These are phyloP conservation scores for Naematelia encephala DNA, from an alignment of 768 basidiomycete genomes.

Conservation along the genomic window DNA sequence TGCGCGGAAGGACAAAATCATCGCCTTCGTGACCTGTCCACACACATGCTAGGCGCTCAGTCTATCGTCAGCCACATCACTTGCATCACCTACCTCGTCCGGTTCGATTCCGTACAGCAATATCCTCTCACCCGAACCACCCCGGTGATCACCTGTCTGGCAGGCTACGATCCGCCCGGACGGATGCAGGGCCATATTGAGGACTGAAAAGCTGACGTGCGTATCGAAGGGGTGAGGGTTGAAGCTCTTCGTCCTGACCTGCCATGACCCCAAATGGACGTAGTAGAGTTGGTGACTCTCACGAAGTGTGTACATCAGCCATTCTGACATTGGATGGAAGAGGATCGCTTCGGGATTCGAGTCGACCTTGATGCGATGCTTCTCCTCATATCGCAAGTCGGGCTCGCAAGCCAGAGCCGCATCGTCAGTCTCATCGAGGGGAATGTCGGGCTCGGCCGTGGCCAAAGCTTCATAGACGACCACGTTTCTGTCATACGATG, in stretches of 20 bases:
- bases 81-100: slow-evolving; percentile 21
- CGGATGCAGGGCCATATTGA: slow-evolving; percentile 46
- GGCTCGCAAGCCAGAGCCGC: slow-evolving; percentile 37
- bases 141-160: slow-evolving; percentile 49
- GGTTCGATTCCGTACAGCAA: slow-evolving; percentile 43
- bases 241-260: slow-evolving; percentile 38
- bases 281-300: slow-evolving; percentile 35
- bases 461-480: slow-evolving; percentile 31
- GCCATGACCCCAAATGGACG: slow-evolving; percentile 12
- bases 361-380: slow-evolving; percentile 30
- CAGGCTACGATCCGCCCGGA: slow-evolving; percentile 43
- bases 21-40: slow-evolving; percentile 47
- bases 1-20: slow-evolving; percentile 46
- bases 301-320: slow-evolving; percentile 41
- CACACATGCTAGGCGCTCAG: slow-evolving; percentile 39
- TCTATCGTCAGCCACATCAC: slow-evolving; percentile 5
- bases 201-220: slow-evolving; percentile 46
- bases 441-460: slow-evolving; percentile 11
- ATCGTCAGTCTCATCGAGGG: slow-evolving; percentile 41
- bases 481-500: slow-evolving; percentile 44
- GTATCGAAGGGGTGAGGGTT: slow-evolving; percentile 48
- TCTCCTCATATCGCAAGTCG: slow-evolving; percentile 29
- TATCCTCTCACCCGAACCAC: slow-evolving; percentile 42
- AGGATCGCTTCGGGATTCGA: slow-evolving; percentile 46
- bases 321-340: slow-evolving; percentile 33